A percentile compares a stretch with the other conserved stretches of the same genome.
These are phyloP conservation scores for Chrysosporium keratinophilum DNA, from an alignment of 2,329 filamentous ascomycete species.

Conservation along the genomic window DNA sequence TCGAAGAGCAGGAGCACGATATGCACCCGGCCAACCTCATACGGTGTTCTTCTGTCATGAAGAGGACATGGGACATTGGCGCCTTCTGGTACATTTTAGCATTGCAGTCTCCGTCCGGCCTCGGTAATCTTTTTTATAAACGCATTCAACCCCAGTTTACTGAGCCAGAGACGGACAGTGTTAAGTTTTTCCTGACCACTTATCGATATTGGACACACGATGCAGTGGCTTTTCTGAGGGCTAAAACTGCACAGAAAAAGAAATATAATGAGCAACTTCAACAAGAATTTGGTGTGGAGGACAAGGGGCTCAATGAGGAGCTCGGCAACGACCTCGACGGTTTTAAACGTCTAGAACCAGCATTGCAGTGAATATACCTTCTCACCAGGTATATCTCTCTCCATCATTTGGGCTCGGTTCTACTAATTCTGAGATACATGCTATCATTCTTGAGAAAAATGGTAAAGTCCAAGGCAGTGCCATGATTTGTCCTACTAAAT, in stretches of 20 bases:
- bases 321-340: neutral
- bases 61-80: slow-evolving; percentile 18
- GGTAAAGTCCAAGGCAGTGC: too few relatives aligned
- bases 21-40: neutral
- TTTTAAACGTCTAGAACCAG: neutral
- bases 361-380: neutral
- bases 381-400: too few relatives aligned
- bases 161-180: slow-evolving; percentile 6
- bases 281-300: slow-evolving; percentile 15
- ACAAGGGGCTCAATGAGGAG: neutral
- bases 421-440: too few relatives aligned
- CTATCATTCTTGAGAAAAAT: too few relatives aligned
- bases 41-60: slow-evolving; percentile 8
- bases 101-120: slow-evolving; percentile 19
- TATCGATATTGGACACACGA: slow-evolving; percentile 17
- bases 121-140: slow-evolving; percentile 20
- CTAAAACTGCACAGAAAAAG: slow-evolving; percentile 15
- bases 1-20: slow-evolving; percentile 18
- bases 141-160: slow-evolving; percentile 20
- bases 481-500: too few relatives aligned
- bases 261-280: slow-evolving; percentile 16
- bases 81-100: slow-evolving; percentile 22
- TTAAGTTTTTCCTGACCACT: slow-evolving; percentile 15
- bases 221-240: slow-evolving; percentile 10
- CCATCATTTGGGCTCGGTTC: too few relatives aligned